These are phyloP conservation scores for Vitis hybrid DNA, from an alignment of 177 flowering plant genomes.

Conservation along the genomic window DNA sequence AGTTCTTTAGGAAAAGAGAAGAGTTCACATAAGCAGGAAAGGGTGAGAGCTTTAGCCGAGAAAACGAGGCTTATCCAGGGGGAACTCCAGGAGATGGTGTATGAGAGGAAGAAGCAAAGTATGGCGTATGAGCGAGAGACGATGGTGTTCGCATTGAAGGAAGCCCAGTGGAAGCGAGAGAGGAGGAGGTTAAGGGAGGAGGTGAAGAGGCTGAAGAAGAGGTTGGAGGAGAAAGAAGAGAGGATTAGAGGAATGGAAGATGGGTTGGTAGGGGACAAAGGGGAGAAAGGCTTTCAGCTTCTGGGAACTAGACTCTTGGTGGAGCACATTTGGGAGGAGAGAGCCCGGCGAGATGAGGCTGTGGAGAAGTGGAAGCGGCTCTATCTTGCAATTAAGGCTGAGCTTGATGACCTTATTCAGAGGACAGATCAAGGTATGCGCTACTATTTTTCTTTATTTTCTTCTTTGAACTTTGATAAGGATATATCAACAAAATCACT, in stretches of 20 bases:
- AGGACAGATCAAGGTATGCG: constrained; percentile 48
- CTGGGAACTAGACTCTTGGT: constrained; percentile 21
- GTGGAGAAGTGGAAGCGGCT: constrained; percentile 83
- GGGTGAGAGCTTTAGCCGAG: constrained; percentile 23
- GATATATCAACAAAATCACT: not conserved
- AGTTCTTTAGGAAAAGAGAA: constrained; percentile 18
- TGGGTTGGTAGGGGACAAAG: constrained; percentile 9
- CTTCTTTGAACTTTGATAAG: not conserved
- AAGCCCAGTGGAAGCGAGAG: constrained; percentile 57
- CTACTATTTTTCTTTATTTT: constrained; percentile 1
- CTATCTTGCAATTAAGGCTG: constrained; percentile 72
- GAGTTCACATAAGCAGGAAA: constrained; percentile 1
- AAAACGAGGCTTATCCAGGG: constrained; percentile 35
- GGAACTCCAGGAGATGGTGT: constrained; percentile 36
- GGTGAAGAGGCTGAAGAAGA: constrained; percentile 41
- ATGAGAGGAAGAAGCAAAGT: constrained; percentile 40
- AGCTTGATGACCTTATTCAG: constrained; percentile 79
- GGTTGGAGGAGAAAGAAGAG: constrained; percentile 41
- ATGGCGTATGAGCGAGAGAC: constrained; percentile 34
- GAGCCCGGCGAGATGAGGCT: constrained; percentile 55
- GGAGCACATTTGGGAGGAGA: constrained; percentile 56
- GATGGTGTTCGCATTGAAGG: constrained; percentile 40
- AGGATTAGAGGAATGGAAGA: constrained; percentile 24
- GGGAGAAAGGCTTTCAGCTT: constrained; percentile 26
- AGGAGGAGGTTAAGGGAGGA: constrained; percentile 51